These are phyloP conservation scores for Pseudocercospora crystallina DNA, from an alignment of 2,329 filamentous ascomycete genomes.

Conservation along the genomic window DNA sequence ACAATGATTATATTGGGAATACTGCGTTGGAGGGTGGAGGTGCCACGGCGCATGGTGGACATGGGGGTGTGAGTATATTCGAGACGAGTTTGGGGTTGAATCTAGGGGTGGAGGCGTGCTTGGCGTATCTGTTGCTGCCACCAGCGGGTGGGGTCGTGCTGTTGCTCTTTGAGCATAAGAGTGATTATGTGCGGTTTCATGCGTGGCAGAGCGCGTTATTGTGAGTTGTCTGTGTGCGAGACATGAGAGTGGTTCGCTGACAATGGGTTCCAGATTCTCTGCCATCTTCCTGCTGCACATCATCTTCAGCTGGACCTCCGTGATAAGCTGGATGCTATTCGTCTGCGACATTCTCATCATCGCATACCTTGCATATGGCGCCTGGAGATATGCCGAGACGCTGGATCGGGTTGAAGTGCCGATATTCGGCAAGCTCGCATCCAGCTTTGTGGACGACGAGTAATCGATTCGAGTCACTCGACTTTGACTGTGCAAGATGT, in stretches of 20 bases:
- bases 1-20: slow-evolving; percentile 33
- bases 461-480: too few relatives aligned
- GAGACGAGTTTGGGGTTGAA: slow-evolving; percentile 85
- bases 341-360: slow-evolving; percentile 74
- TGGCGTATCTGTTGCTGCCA: slow-evolving; percentile 83
- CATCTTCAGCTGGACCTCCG: slow-evolving; percentile 78
- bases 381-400: slow-evolving; percentile 77
- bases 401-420: slow-evolving; percentile 77
- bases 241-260: slow-evolving; percentile 1
- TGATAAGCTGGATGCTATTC: slow-evolving; percentile 82
- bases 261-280: slow-evolving; percentile 21
- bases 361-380: slow-evolving; percentile 70
- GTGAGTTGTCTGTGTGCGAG: background rate
- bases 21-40: slow-evolving; percentile 28
- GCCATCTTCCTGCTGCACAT: slow-evolving; percentile 72
- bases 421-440: slow-evolving; percentile 80
- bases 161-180: slow-evolving; percentile 85
- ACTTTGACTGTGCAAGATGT: too few relatives aligned
- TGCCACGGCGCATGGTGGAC: slow-evolving; percentile 28
- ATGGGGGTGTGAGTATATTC: slow-evolving; percentile 67
- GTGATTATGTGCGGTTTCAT: slow-evolving; percentile 96
- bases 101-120: slow-evolving; percentile 83
- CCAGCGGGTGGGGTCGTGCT: slow-evolving; percentile 83
- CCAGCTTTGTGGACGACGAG: slow-evolving; percentile 87
- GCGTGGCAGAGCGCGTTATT: slow-evolving; percentile 71